Conservation (phyloP, 805 yeast genomes). For the Monosporozyma unispora region DNA sequence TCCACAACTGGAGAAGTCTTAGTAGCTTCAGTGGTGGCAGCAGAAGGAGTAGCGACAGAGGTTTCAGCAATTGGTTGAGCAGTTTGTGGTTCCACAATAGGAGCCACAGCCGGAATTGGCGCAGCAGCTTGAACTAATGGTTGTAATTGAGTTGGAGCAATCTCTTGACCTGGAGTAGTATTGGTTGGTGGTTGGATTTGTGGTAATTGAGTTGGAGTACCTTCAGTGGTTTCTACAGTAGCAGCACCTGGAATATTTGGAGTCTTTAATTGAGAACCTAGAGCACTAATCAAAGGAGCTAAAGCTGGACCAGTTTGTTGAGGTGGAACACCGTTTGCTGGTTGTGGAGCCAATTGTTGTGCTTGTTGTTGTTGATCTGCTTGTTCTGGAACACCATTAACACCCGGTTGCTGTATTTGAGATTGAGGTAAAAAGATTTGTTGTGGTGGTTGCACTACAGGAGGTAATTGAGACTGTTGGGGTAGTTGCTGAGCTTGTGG, state of each 20-base stretch:
- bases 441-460: background rate
- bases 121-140: background rate
- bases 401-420: constrained; percentile 2
- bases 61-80: background rate
- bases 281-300: constrained; percentile 12
- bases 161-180: background rate
- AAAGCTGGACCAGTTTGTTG: constrained; percentile 10
- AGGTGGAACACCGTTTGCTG: background rate
- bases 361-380: background rate
- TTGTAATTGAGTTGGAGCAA: background rate
- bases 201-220: background rate
- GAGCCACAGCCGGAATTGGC: background rate
- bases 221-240: background rate
- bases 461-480: background rate
- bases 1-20: background rate
- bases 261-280: constrained; percentile 9
- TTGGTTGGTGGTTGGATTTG: background rate
- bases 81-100: background rate
- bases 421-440: constrained; percentile 14
- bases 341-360: constrained; percentile 1
- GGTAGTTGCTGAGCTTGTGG: too few relatives aligned
- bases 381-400: constrained; percentile 1
- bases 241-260: background rate
- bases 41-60: background rate
- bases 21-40: constrained; percentile 9